phyloP scores from a whole-genome alignment of 192 early-diverging fungal genomes.

The Coemansia javaensis region DNA sequence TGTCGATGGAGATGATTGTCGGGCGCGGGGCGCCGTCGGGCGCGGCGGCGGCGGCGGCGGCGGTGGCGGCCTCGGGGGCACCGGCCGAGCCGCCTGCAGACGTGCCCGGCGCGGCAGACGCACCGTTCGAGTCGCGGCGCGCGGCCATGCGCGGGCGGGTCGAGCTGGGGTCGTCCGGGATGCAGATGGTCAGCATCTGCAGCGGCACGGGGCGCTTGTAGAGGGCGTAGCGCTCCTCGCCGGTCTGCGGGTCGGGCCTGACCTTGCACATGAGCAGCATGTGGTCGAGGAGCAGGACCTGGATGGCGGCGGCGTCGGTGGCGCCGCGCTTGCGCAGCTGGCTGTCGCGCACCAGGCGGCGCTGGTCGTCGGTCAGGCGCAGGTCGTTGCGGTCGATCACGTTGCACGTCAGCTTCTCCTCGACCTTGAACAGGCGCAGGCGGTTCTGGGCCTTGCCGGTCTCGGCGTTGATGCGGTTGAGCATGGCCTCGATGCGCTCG shows the following conservation, averaged over 20 bases:
- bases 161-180: slow-evolving; percentile 51
- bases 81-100: neutral
- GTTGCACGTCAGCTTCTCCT: slow-evolving; percentile 63
- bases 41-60: neutral
- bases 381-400: slow-evolving; percentile 59
- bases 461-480: slow-evolving; percentile 77
- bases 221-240: slow-evolving; percentile 52
- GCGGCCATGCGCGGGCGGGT: slow-evolving; percentile 46
- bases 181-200: slow-evolving; percentile 62
- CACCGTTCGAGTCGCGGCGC: slow-evolving; percentile 29
- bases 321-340: slow-evolving; percentile 63
- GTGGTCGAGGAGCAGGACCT: slow-evolving; percentile 86
- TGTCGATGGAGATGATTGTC: slow-evolving; percentile 35
- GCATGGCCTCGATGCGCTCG: slow-evolving; percentile 64
- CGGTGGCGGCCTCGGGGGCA: slow-evolving; percentile 11
- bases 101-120: no score
- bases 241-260: slow-evolving; percentile 57
- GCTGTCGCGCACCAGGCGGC: slow-evolving; percentile 76
- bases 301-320: slow-evolving; percentile 62
- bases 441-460: slow-evolving; percentile 85
- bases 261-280: slow-evolving; percentile 69
- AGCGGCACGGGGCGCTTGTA: slow-evolving; percentile 76
- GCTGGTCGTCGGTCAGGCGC: slow-evolving; percentile 62
- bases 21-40: slow-evolving; percentile 3
- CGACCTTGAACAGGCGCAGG: slow-evolving; percentile 72